Percentiles rank a stretch among this genome's conserved stretches.
Conservation (phyloP, 2,329 filamentous ascomycete species). For the Microascus cirrosus region DNA sequence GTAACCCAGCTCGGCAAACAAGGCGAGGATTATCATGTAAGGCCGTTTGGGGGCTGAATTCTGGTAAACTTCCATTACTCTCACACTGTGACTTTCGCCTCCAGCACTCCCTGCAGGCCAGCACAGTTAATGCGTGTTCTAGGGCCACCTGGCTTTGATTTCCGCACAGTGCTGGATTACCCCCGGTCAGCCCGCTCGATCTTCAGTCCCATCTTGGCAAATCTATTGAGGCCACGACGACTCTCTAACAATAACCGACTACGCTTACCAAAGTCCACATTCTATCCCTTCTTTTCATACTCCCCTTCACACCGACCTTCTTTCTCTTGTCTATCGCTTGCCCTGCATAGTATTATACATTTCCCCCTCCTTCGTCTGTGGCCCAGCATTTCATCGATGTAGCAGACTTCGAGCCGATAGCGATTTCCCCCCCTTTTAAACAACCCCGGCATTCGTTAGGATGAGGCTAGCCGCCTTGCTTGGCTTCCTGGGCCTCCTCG, state of each 20-base stretch:
- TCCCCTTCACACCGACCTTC: neutral
- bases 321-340: neutral
- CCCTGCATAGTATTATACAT: neutral
- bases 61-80: too few species aligned
- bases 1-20: too few species aligned
- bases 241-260: neutral
- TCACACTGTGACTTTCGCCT: too few species aligned
- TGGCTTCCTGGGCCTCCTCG: conserved; percentile 39
- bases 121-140: neutral
- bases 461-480: conserved; percentile 45
- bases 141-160: neutral
- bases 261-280: neutral
- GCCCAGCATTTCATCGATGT: neutral
- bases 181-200: neutral
- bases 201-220: neutral
- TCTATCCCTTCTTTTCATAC: neutral
- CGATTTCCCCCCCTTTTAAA: neutral
- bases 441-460: neutral
- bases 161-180: neutral
- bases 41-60: too few species aligned
- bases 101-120: neutral
- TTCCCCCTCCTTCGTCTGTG: neutral
- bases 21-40: too few species aligned
- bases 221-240: neutral
- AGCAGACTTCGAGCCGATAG: neutral